A percentile compares a stretch with the other conserved stretches of the same genome.
phyloP scores from a whole-genome alignment of 75 land plant species.

The Larix kaempferi region DNA sequence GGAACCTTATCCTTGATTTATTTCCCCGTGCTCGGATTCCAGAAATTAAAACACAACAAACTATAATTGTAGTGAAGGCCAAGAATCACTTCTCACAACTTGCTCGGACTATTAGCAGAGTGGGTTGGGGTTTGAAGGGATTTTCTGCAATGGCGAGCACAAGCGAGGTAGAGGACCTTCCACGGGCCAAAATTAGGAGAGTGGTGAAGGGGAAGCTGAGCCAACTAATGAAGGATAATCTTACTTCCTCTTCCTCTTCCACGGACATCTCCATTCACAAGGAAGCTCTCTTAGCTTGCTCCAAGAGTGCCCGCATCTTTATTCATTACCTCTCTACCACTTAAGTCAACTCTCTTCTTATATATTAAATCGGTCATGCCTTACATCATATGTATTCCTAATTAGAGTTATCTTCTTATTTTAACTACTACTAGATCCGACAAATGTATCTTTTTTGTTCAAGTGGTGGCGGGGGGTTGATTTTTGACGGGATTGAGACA shows the following conservation, averaged over 20 bases:
- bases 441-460: no score
- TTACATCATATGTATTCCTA: no score
- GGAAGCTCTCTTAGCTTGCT: conserved; percentile 73
- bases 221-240: conserved; percentile 11
- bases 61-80: no score
- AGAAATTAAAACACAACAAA: no score
- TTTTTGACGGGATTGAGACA: no score
- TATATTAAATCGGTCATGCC: not conserved
- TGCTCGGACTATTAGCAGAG: no score
- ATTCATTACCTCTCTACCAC: conserved; percentile 92
- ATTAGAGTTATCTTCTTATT: no score
- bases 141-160: not conserved
- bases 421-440: no score
- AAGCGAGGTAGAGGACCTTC: conserved; percentile 54
- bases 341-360: conserved; percentile 27
- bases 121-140: conserved; percentile 11
- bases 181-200: conserved; percentile 68
- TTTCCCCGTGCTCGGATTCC: no score
- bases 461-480: no score
- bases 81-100: no score
- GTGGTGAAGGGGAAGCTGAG: conserved; percentile 81
- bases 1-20: no score
- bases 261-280: conserved; percentile 51
- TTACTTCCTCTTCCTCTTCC: conserved; percentile 8
- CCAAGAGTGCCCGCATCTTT: conserved; percentile 82